A percentile compares a stretch with the other conserved stretches of the same genome.
These are phyloP conservation scores for Epichloe brachyelytri DNA, from an alignment of 2,329 filamentous ascomycete species.

Conservation along the genomic window DNA sequence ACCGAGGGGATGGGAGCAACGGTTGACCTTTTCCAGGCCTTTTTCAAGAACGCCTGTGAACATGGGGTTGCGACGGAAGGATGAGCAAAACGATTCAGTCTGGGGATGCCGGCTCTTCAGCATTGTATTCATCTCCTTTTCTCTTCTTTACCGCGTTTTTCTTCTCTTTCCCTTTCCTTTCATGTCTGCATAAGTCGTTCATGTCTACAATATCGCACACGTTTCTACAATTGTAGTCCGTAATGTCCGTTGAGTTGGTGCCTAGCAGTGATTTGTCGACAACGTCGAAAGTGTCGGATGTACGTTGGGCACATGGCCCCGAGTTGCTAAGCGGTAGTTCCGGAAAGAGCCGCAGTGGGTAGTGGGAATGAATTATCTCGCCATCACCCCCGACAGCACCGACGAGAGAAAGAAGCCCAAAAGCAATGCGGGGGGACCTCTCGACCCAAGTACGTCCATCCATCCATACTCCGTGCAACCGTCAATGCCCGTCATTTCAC, in stretches of 20 bases:
- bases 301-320: no score
- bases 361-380: no score
- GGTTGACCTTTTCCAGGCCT: not conserved
- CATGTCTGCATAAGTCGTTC: not conserved
- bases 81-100: conserved; percentile 15
- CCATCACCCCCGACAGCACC: no score
- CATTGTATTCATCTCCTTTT: conserved; percentile 38
- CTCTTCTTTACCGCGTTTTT: conserved; percentile 19
- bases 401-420: no score
- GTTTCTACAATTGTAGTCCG: not conserved
- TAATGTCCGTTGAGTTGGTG: not conserved
- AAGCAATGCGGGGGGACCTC: no score
- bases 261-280: no score
- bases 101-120: conserved; percentile 23
- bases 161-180: conserved; percentile 14
- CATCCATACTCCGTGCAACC: no score
- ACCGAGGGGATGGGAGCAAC: not conserved
- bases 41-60: not conserved
- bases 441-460: no score
- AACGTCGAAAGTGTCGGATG: no score
- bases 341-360: no score
- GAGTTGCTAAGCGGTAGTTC: no score
- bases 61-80: not conserved
- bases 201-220: not conserved
- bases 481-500: no score